These are phyloP conservation scores for Rutstroemia sydowiana DNA, from an alignment of 2,329 filamentous ascomycete genomes.

Conservation along the genomic window DNA sequence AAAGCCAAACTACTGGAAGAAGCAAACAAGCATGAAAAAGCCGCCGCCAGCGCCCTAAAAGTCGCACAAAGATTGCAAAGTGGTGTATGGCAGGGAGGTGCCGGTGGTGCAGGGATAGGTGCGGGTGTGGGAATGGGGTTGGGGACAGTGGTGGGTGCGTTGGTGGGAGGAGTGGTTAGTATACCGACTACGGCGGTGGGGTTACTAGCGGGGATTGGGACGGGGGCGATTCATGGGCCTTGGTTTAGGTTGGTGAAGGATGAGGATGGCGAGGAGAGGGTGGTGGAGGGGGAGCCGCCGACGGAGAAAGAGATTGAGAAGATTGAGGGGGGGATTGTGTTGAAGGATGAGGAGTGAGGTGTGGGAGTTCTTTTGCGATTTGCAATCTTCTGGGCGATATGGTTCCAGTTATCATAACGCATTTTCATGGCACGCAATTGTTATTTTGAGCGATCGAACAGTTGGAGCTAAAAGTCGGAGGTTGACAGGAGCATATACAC, in stretches of 20 bases:
- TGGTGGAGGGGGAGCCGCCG: conserved; percentile 3
- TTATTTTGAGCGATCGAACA: too few relatives aligned
- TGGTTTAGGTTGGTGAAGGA: conserved; percentile 18
- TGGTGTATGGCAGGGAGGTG: conserved; percentile 24
- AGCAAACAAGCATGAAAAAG: conserved; percentile 17
- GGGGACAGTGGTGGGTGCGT: conserved; percentile 15
- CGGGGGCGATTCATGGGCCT: conserved; percentile 22
- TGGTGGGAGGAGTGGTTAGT: conserved; percentile 13
- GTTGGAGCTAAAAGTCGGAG: too few relatives aligned
- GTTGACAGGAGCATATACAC: too few relatives aligned
- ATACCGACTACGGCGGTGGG: conserved; percentile 20
- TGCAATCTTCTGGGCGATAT: too few relatives aligned
- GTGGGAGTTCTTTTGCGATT: neutral
- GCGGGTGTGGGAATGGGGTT: conserved; percentile 18
- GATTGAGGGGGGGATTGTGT: neutral
- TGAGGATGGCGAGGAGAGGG: conserved; percentile 5
- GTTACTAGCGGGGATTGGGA: conserved; percentile 13
- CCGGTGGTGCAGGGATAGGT: conserved; percentile 18
- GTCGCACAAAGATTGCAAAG: conserved; percentile 46
- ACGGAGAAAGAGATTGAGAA: neutral
- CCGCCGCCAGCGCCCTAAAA: conserved; percentile 49
- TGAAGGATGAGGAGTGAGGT: neutral
- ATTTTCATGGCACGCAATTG: too few relatives aligned
- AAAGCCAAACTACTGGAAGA: conserved; percentile 14
- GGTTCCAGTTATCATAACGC: too few relatives aligned